Base-by-base conservation (phyloP, 352 stramenopile genomes). In the Phytophthora ramorum region DNA sequence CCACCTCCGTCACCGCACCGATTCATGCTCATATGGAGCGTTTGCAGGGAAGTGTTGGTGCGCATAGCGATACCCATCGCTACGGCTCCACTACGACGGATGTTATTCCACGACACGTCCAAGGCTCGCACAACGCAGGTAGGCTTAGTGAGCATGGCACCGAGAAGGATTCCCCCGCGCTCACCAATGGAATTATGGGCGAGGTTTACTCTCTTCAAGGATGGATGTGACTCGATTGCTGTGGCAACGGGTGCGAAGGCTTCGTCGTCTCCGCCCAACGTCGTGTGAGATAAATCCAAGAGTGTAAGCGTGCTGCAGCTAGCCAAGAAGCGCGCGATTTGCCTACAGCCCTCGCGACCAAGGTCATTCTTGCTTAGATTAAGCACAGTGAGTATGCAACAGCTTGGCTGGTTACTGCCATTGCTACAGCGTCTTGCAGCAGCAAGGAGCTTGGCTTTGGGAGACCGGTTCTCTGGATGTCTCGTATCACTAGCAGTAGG, bases 301-400 rank as follows among this genome's bases (percentile, higher is more conserved):
- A 81, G 65, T 1, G 70, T 84, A 3, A 93, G 69, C 20, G 66
- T 70, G 0, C 52, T 65, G 48, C 79, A 91, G 10, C 67, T 52
- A 30, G 44, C 66, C 13, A 93, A 55, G 32, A 93, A 92, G 0
- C 58, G 53, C 3, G 85, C 81, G 43, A 93, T 82, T 46, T 90
- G 81, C 7, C 66, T 28, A 20, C 81, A 91, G 0, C 81, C 83
- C 17, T 69, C 75, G 0, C 75, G 57, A 7, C 85, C 85, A 41
- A 93, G 66, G 22, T 76, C 57, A 65, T 93, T 93, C 47, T 92
- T 85, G 58, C 83, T 93, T 10, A 93, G 46, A 28, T 93, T 90
- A 9, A 93, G 71, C 8, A 75, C 55, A 3, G 75, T 81, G 7
- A 93, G 65, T 12, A 81, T 71, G 28, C 79, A 80, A 7, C 78